phyloP scores from a whole-genome alignment of 1,284 basidiomycete species.

The Pholiota adiposa region DNA sequence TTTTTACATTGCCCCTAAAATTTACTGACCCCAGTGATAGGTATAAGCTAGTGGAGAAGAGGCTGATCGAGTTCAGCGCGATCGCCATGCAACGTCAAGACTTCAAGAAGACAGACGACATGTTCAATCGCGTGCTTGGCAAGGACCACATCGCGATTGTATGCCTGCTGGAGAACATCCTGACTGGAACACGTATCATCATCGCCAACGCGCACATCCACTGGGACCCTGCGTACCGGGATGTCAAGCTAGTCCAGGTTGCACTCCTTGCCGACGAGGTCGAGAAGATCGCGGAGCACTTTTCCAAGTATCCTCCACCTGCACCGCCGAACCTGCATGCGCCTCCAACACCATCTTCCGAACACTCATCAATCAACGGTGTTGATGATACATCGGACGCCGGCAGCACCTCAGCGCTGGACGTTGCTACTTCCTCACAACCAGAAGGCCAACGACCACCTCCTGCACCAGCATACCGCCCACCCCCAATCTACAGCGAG shows the following conservation, averaged over 20 bases:
- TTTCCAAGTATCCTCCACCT: constrained; percentile 84
- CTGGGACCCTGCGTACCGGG: constrained; percentile 93
- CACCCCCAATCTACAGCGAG: constrained; percentile 75
- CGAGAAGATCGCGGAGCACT: constrained; percentile 86
- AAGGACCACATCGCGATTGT: constrained; percentile 96
- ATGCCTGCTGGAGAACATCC: constrained; percentile 85
- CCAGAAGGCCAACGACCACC: constrained; percentile 30
- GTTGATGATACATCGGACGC: constrained; percentile 20
- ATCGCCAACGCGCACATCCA: constrained; percentile 92
- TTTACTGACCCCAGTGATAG: constrained; percentile 43
- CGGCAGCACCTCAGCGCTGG: constrained; percentile 16
- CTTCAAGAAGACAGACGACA: constrained; percentile 98
- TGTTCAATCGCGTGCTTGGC: constrained; percentile 98
- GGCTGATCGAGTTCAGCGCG: constrained; percentile 93
- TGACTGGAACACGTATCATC: constrained; percentile 87
- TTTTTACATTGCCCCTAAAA: constrained; percentile 10
- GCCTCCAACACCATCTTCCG: constrained; percentile 8
- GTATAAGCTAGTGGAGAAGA: constrained; percentile 92
- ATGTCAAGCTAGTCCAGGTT: constrained; percentile 97
- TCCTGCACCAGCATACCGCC: constrained; percentile 39
- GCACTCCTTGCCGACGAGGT: constrained; percentile 94
- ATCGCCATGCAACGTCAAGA: constrained; percentile 93
- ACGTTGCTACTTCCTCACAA: constrained; percentile 12
- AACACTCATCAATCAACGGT: constrained; percentile 12
- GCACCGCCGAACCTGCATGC: constrained; percentile 18